These are phyloP conservation scores for Taxillus chinensis DNA, from an alignment of 164 flowering plant species.

Conservation along the genomic window DNA sequence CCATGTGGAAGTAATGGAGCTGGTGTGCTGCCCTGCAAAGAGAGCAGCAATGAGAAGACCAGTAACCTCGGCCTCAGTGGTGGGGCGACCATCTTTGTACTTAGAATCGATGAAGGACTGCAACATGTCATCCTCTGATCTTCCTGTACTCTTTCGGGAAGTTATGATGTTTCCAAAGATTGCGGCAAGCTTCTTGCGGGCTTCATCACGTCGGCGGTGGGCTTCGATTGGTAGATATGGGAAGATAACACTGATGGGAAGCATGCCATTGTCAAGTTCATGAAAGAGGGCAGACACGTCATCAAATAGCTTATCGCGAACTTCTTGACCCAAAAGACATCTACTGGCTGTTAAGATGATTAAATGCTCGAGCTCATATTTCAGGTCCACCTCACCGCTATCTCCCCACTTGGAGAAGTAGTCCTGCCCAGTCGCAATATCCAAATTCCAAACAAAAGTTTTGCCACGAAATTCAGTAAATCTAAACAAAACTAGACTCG, in stretches of 20 bases:
- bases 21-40: constrained; percentile 97
- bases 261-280: constrained; percentile 96
- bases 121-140: constrained; percentile 74
- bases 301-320: constrained; percentile 80
- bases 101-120: constrained; percentile 89
- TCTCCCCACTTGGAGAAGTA: constrained; percentile 96
- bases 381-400: constrained; percentile 83
- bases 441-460: background rate
- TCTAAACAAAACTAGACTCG: too few relatives aligned
- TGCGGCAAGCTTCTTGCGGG: constrained; percentile 69
- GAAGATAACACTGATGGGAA: constrained; percentile 83
- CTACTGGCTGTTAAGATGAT: constrained; percentile 95
- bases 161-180: constrained; percentile 66
- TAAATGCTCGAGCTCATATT: constrained; percentile 84
- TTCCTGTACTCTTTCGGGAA: constrained; percentile 55
- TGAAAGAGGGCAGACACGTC: constrained; percentile 94
- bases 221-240: constrained; percentile 95
- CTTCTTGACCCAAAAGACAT: constrained; percentile 87
- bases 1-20: constrained; percentile 93
- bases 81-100: constrained; percentile 89
- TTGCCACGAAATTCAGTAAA: background rate
- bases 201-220: constrained; percentile 78
- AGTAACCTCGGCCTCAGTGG: constrained; percentile 83
- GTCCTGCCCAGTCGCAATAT: constrained; percentile 34
- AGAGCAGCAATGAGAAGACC: constrained; percentile 96